Percentiles rank a stretch among this genome's conserved stretches.
Conservation (phyloP, 805 yeast species). For the Saccharomycopsis oosterbeekiorum region DNA sequence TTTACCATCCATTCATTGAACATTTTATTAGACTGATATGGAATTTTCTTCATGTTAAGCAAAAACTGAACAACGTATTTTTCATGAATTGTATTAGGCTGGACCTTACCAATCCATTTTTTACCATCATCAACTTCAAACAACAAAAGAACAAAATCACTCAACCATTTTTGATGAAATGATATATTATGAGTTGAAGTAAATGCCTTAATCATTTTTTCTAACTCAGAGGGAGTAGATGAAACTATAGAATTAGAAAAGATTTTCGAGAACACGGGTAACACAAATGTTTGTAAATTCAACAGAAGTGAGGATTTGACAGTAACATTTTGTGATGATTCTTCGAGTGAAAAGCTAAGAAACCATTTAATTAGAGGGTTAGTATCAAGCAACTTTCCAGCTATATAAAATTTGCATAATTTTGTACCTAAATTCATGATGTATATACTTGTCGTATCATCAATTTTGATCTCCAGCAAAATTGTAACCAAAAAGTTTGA, state of each 20-base stretch:
- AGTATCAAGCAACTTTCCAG: neutral
- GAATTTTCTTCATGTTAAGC: neutral
- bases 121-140: constrained; percentile 1
- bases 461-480: neutral
- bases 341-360: neutral
- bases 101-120: neutral
- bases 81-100: neutral
- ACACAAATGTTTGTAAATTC: neutral
- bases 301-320: neutral
- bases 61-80: constrained; percentile 1
- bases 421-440: neutral
- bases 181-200: neutral
- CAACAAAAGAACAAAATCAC: constrained; percentile 4
- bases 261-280: neutral
- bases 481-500: neutral
- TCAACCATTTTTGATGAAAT: neutral
- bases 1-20: constrained; percentile 26
- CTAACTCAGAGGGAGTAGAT: neutral
- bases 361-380: neutral
- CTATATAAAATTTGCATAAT: neutral
- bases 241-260: neutral
- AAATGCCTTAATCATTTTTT: neutral
- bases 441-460: neutral
- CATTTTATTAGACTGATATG: constrained; percentile 16
- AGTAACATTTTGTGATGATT: neutral